A percentile compares a stretch with the other conserved stretches of the same genome.
Evolutionary conservation across 2,329 filamentous ascomycete species (phyloP).

Genomic region (Cladophialophora bantiana): DNA sequence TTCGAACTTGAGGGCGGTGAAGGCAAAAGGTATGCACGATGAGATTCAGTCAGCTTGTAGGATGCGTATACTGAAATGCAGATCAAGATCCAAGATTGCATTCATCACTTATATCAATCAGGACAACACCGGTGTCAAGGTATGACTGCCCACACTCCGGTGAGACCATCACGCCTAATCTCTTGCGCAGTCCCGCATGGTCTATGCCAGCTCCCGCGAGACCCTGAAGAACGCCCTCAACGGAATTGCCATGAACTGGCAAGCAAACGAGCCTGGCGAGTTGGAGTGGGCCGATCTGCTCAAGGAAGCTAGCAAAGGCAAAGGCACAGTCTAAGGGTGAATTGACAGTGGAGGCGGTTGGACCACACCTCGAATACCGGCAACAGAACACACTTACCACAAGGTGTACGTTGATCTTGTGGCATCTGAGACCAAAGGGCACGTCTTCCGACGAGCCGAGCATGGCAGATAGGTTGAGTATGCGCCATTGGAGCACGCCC

Average conservation of each 20-base stretch:
- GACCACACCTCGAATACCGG: constrained; percentile 12
- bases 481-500: constrained; percentile 26
- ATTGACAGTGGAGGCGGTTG: constrained; percentile 1
- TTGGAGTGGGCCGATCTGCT: constrained; percentile 45
- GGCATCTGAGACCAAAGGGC: constrained; percentile 10
- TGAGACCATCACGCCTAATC: constrained; percentile 33
- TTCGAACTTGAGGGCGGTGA: constrained; percentile 57
- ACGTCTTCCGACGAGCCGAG: constrained; percentile 24
- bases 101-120: constrained; percentile 53
- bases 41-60: not conserved
- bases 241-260: constrained; percentile 45
- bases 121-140: constrained; percentile 42
- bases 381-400: constrained; percentile 6
- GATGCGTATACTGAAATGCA: constrained; percentile 15
- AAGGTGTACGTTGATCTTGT: not conserved
- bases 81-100: constrained; percentile 56
- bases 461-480: constrained; percentile 14
- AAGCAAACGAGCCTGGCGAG: constrained; percentile 46
- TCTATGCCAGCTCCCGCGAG: constrained; percentile 59
- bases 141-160: constrained; percentile 16
- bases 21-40: constrained; percentile 53
- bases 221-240: constrained; percentile 58
- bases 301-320: constrained; percentile 45
- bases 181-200: constrained; percentile 54
- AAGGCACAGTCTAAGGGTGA: constrained; percentile 35